phyloP scores from a whole-genome alignment of 2,329 filamentous ascomycete genomes.

The Neonectria ditissima region DNA sequence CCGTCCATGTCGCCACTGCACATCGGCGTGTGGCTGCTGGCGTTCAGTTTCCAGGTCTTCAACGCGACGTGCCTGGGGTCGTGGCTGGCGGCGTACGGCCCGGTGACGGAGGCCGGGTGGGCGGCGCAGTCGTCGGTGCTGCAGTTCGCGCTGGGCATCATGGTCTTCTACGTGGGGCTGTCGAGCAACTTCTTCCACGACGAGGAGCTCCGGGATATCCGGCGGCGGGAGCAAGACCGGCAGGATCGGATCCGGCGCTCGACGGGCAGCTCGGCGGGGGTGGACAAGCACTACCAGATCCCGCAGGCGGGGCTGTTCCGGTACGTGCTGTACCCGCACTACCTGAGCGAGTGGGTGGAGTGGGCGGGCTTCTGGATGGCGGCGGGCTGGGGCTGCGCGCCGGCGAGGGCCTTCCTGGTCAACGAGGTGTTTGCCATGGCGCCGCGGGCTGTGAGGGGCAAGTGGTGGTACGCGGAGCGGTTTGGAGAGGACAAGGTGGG shows the following conservation, averaged over 20 bases:
- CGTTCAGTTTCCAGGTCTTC: constrained; percentile 78
- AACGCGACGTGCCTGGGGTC: constrained; percentile 84
- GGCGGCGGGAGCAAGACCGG: constrained; percentile 73
- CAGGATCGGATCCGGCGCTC: constrained; percentile 58
- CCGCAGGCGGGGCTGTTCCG: constrained; percentile 86
- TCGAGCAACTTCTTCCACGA: constrained; percentile 89
- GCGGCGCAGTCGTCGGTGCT: constrained; percentile 50
- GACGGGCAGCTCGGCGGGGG: constrained; percentile 36
- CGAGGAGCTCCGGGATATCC: constrained; percentile 87
- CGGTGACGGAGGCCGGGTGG: constrained; percentile 68
- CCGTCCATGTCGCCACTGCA: constrained; percentile 95
- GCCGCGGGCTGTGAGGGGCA: constrained; percentile 83
- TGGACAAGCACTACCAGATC: constrained; percentile 86
- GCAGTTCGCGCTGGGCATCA: constrained; percentile 73
- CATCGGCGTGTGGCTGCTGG: constrained; percentile 72
- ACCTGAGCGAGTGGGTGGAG: constrained; percentile 96
- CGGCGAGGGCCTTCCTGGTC: constrained; percentile 83
- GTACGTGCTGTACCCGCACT: constrained; percentile 90
- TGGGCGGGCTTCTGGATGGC: constrained; percentile 91
- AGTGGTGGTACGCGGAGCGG: constrained; percentile 85
- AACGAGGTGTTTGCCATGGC: constrained; percentile 94
- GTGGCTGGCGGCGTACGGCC: constrained; percentile 86
- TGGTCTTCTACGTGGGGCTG: constrained; percentile 81
- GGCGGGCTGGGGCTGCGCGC: constrained; percentile 73
- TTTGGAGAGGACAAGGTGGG: constrained; percentile 88